Evolutionary conservation across 2,329 filamentous ascomycete species (phyloP), one percentile per base, ranked within the genome.

Genomic region (Penicillium sp.): DNA sequence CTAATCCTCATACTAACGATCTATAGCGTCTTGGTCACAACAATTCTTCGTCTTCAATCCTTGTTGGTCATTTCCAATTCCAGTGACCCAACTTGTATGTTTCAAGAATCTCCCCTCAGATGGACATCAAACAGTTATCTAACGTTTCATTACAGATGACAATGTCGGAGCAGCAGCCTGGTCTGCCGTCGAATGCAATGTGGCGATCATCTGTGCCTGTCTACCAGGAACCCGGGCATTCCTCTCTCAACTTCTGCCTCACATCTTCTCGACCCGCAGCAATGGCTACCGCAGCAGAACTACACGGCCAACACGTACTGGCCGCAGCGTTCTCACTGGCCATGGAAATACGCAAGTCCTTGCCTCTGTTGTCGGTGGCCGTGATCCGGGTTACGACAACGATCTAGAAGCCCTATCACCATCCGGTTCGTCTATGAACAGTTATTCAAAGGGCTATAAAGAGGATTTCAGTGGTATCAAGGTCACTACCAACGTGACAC

Each of bases 131-230:
- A 18, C 40, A 4, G 24, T 22, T 50, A 42, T n/a, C 54, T 45
- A 44, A 59, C 32, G 36, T 34, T 10, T 14, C 7, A 16, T 14
- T 6, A 6, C 32, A 71, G 68, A 66, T 27, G 65, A 70, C 51
- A 71, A 70, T 40, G 56, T 71, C 31, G 65, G 66, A 16, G 72
- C 76, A 32, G 77, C 78, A 57, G 72, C 73, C 45, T 77, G 74
- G 74, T 75, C 73, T 9, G 67, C 73, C 13, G 66, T 75, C 36
- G 74, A 77, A 65, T 69, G 72, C 56, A 75, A 76, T 41, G 64
- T 74, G 47, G 73, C 70, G 18, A 75, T 77, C 31, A 72, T 77
- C 39, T 75, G 72, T 59, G 72, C 71, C 48, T 74, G 67, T 39
- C 70, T 76, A 41, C 73, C 74, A 5, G 69, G 63, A 36, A 69